A percentile compares a stretch with the other conserved stretches of the same genome.
These are phyloP conservation scores for Wickerhamomyces sp. DNA, from an alignment of 1,139 yeast species.

Conservation along the genomic window DNA sequence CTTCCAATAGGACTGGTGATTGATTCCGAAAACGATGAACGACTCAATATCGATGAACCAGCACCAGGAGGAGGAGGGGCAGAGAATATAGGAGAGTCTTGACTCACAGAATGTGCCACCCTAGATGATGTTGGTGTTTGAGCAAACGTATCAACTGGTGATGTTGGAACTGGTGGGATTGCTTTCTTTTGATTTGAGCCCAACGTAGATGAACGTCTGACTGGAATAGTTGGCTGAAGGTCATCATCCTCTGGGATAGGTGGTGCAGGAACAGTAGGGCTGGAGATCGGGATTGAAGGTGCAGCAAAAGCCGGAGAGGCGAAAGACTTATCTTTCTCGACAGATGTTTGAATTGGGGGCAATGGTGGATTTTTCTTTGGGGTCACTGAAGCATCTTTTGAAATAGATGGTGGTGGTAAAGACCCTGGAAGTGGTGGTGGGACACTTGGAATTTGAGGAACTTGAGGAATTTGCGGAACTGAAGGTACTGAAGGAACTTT, in stretches of 20 bases:
- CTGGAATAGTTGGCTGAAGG: conserved; percentile 3
- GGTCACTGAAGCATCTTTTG: conserved; percentile 7
- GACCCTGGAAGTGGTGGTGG: conserved; percentile 18
- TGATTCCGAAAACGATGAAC: conserved; percentile 22
- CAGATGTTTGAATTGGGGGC: conserved; percentile 13
- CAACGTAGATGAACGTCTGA: conserved; percentile 1
- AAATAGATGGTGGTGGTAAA: conserved; percentile 14
- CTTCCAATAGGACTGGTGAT: neutral
- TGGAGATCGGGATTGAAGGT: conserved; percentile 13
- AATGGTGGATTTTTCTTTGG: conserved; percentile 14
- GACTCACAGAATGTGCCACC: conserved; percentile 9
- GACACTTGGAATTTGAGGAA: neutral
- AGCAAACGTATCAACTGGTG: conserved; percentile 12
- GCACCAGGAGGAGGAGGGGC: conserved; percentile 4
- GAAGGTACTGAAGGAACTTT: conserved; percentile 14
- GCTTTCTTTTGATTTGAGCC: conserved; percentile 5
- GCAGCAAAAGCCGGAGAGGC: neutral
- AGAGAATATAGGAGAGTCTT: conserved; percentile 1
- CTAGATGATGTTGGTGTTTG: conserved; percentile 13
- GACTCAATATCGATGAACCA: conserved; percentile 5
- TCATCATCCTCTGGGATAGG: conserved; percentile 3
- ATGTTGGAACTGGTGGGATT: conserved; percentile 4
- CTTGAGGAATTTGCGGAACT: conserved; percentile 7
- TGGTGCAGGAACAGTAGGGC: conserved; percentile 7
- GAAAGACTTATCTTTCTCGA: neutral